Evolutionary conservation across 1,284 basidiomycete genomes (phyloP), one percentile per base, ranked within the genome.

Genomic region (Trichosporon asahii): DNA sequence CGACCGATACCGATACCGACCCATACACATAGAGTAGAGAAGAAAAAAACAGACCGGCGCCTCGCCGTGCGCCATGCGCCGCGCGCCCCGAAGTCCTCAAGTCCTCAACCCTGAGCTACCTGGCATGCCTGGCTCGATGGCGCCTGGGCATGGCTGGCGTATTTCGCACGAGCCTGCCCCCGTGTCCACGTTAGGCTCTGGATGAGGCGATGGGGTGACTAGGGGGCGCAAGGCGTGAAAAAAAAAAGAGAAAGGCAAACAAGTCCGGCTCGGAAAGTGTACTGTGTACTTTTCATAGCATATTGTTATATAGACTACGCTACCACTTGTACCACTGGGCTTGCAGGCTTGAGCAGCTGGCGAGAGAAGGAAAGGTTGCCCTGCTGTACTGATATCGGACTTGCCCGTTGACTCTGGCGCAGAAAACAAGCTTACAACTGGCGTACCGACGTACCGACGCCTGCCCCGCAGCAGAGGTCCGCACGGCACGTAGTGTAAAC

Each of bases 221-320:
- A 37, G 35, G 35, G 35, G 40, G 40, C 11, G 37, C 12, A 18
- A 40, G 49, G 49, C 21, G 49, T 46, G 2, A n/a, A n/a, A n/a
- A 6, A n/a, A n/a, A 2, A 3, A 23, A 53, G 21, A n/a, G 7
- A n/a, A 6, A n/a, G 44, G 3, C 3, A 23, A 53, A 9, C 49
- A 23, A 53, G 49, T 53, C 49, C 49, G 49, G 21, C 49, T 11
- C 49, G 49, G 49, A 53, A 53, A 53, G 49, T 53, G 49, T 53
- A 53, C 49, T 53, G 49, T 53, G 49, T 53, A 53, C 49, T 23
- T 46, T 46, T 53, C 49, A 53, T 53, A 53, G 49, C 49, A 53
- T 53, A 53, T 53, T 21, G 21, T 18, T 53, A 33, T 9, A 33
- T 33, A 53, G 49, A 53, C 49, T 53, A 53, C 49, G 49, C 49